phyloP scores from a whole-genome alignment of 139 green algal species.

The Nannochloris sp. region DNA sequence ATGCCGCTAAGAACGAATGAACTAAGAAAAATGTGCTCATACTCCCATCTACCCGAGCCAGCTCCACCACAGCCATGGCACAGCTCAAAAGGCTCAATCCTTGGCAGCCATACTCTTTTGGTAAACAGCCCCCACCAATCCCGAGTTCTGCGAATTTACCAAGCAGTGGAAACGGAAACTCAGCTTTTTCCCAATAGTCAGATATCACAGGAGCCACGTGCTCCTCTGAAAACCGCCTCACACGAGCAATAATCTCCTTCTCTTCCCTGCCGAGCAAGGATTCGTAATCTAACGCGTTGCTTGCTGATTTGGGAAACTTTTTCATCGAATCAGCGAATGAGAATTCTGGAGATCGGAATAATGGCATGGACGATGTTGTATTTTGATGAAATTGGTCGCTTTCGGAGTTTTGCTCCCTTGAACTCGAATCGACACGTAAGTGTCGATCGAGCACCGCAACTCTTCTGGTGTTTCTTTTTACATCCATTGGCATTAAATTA shows the following conservation, averaged over 20 bases:
- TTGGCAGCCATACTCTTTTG: constrained; percentile 70
- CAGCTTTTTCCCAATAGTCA: constrained; percentile 81
- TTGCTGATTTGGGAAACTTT: constrained; percentile 50
- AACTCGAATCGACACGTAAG: too few species aligned
- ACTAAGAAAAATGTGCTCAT: constrained; percentile 88
- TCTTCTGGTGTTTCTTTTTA: too few species aligned
- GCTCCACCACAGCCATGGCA: constrained; percentile 67
- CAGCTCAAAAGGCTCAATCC: constrained; percentile 41
- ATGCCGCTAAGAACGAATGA: constrained; percentile 77
- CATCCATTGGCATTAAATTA: too few species aligned
- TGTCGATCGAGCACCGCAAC: too few species aligned
- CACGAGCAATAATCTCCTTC: constrained; percentile 46
- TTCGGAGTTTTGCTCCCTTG: too few species aligned
- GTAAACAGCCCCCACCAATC: constrained; percentile 58
- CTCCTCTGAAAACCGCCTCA: constrained; percentile 67
- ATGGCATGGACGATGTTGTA: too few species aligned
- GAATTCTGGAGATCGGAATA: constrained; percentile 18
- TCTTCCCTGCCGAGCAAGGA: constrained; percentile 51
- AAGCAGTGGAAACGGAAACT: constrained; percentile 77
- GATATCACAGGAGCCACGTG: constrained; percentile 79
- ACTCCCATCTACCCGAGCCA: constrained; percentile 76
- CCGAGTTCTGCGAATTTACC: constrained; percentile 51
- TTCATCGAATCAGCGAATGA: constrained; percentile 52
- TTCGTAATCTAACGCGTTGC: constrained; percentile 62
- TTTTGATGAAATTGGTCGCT: too few species aligned